Conservation (phyloP, 129 eudicot species). For the Solidago caesia region DNA sequence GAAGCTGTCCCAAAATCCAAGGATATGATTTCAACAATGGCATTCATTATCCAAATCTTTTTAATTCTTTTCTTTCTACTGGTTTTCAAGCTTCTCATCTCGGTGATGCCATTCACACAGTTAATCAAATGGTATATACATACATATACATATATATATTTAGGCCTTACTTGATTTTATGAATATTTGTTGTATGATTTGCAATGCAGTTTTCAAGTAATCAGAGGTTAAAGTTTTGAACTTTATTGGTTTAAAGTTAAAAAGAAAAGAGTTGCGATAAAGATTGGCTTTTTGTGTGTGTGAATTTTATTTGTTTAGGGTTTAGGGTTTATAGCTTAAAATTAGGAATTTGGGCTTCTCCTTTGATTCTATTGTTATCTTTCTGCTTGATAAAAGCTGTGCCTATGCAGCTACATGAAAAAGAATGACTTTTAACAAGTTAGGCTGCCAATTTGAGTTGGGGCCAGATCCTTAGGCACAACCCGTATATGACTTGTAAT, state of each 20-base stretch:
- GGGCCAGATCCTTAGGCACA: too few relatives aligned
- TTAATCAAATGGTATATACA: conserved; percentile 58
- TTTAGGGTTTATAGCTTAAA: neutral
- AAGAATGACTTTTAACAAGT: too few relatives aligned
- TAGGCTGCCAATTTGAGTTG: too few relatives aligned
- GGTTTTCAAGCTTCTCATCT: conserved; percentile 96
- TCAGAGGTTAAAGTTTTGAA: too few relatives aligned
- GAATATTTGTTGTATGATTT: neutral
- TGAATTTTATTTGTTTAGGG: neutral
- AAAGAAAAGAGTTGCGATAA: too few relatives aligned
- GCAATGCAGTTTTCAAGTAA: neutral
- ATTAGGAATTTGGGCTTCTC: too few relatives aligned
- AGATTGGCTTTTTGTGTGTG: neutral
- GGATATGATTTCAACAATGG: conserved; percentile 92
- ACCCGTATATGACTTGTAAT: too few relatives aligned
- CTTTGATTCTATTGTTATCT: too few relatives aligned
- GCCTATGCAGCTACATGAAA: too few relatives aligned
- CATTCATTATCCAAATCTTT: conserved; percentile 48
- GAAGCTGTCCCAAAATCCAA: conserved; percentile 54
- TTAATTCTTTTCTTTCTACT: conserved; percentile 64
- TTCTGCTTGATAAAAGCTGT: too few relatives aligned
- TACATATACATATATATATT: too few relatives aligned
- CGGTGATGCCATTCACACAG: conserved; percentile 78
- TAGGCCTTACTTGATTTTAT: neutral
- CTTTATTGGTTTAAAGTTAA: neutral